Conservation (phyloP, 2,329 filamentous ascomycete genomes). For the Xylariaceae sp. region DNA sequence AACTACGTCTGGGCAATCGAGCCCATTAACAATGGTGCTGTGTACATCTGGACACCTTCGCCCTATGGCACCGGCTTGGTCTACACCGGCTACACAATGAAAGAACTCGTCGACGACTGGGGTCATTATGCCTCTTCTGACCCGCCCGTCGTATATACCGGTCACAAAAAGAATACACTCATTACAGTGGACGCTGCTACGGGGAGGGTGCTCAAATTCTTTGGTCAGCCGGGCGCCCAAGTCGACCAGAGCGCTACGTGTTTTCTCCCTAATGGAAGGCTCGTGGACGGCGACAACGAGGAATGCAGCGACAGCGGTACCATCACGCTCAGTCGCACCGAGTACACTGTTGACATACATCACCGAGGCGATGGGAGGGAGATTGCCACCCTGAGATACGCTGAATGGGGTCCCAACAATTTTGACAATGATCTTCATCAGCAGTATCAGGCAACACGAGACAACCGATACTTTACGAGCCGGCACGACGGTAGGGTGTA, state of each 20-base stretch:
- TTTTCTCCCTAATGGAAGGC: slow-evolving; percentile 61
- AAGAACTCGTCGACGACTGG: slow-evolving; percentile 79
- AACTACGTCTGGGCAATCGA: slow-evolving; percentile 95
- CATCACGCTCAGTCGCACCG: slow-evolving; percentile 77
- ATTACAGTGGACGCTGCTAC: slow-evolving; percentile 85
- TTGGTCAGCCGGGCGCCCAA: slow-evolving; percentile 68
- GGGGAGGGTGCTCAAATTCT: slow-evolving; percentile 77
- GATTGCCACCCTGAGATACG: slow-evolving; percentile 86
- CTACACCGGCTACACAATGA: slow-evolving; percentile 70
- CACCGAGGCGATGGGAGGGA: slow-evolving; percentile 67
- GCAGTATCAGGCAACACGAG: slow-evolving; percentile 76
- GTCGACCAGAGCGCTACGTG: slow-evolving; percentile 72
- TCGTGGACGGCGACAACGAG: slow-evolving; percentile 58
- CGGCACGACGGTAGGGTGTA: slow-evolving; percentile 81
- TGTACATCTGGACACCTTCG: slow-evolving; percentile 81
- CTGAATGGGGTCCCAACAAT: slow-evolving; percentile 92
- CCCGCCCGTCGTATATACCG: slow-evolving; percentile 80
- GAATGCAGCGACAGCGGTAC: slow-evolving; percentile 79
- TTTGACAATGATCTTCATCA: slow-evolving; percentile 81
- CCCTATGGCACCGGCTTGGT: slow-evolving; percentile 55
- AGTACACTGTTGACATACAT: slow-evolving; percentile 86
- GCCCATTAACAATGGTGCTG: slow-evolving; percentile 77
- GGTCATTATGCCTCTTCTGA: slow-evolving; percentile 72
- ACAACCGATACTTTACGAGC: slow-evolving; percentile 85
- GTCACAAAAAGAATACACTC: slow-evolving; percentile 84